Percentiles rank a stretch among this genome's conserved stretches.
Conservation (phyloP, 179 eudicot genomes). For the Amaranthus tricolor region DNA sequence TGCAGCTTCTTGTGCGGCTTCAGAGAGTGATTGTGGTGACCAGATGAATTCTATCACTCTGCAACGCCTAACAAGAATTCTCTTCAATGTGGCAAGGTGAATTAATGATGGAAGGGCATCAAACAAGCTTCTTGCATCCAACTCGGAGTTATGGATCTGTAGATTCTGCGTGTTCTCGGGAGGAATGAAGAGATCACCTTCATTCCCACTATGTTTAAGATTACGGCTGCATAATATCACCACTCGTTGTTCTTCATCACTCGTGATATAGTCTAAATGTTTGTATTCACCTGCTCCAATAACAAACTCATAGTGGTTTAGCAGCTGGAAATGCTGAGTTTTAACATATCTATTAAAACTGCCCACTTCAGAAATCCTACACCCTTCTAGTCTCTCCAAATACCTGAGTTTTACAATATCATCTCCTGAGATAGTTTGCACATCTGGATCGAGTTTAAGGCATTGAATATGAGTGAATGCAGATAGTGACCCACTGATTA, state of each 20-base stretch:
- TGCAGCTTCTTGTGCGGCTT: not conserved
- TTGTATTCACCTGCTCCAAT: conserved; percentile 23
- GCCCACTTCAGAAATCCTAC: conserved; percentile 24
- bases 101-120: conserved; percentile 17
- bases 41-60: conserved; percentile 19
- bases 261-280: conserved; percentile 1
- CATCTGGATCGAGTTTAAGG: conserved; percentile 26
- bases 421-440: conserved; percentile 19
- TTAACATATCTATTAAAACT: conserved; percentile 21
- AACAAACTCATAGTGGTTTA: conserved; percentile 20
- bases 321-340: conserved; percentile 22
- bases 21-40: conserved; percentile 12
- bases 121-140: conserved; percentile 19
- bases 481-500: conserved; percentile 9
- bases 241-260: not conserved
- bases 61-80: conserved; percentile 26
- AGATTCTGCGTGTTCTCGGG: conserved; percentile 20
- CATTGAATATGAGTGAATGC: conserved; percentile 16
- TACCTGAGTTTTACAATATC: conserved; percentile 9
- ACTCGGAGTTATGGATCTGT: conserved; percentile 26
- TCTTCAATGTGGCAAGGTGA: conserved; percentile 1
- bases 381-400: conserved; percentile 27
- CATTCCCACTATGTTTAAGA: not conserved
- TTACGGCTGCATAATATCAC: conserved; percentile 22
- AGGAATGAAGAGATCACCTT: conserved; percentile 7